Evolutionary conservation across 129 eudicot genomes (phyloP).

Genomic region (Flaveria brownii): DNA sequence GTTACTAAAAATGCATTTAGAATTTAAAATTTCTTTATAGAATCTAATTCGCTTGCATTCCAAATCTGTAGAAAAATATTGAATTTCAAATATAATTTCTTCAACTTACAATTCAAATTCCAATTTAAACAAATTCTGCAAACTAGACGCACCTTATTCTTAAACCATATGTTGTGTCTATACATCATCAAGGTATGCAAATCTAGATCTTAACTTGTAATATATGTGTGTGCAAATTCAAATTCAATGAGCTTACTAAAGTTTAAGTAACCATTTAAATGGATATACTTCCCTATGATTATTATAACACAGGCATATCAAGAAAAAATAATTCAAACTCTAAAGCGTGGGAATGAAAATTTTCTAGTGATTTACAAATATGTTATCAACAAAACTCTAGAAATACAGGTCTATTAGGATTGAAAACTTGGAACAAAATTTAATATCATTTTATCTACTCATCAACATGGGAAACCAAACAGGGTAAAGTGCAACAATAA

Average conservation of each 20-base stretch:
- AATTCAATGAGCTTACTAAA: no score
- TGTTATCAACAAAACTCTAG: background rate
- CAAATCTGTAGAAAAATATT: no score
- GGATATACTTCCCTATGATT: background rate
- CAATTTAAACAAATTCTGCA: background rate
- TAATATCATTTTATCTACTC: background rate
- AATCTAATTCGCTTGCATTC: no score
- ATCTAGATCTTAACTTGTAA: background rate
- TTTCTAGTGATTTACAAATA: background rate
- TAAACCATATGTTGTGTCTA: background rate
- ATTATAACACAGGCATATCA: background rate
- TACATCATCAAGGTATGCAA: background rate
- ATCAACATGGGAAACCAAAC: constrained; percentile 51
- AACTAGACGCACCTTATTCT: background rate
- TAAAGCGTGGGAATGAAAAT: background rate
- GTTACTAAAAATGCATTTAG: no score
- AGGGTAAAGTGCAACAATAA: constrained; percentile 51
- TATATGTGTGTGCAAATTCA: no score
- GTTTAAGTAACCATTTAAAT: background rate
- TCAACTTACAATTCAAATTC: no score
- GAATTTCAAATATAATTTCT: no score
- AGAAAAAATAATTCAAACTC: background rate
- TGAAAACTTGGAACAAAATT: background rate
- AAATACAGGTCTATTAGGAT: constrained; percentile 17
- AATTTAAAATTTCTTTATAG: no score